Conservation (phyloP, 495 filamentous ascomycete species). For the Amorphotheca resinae region DNA sequence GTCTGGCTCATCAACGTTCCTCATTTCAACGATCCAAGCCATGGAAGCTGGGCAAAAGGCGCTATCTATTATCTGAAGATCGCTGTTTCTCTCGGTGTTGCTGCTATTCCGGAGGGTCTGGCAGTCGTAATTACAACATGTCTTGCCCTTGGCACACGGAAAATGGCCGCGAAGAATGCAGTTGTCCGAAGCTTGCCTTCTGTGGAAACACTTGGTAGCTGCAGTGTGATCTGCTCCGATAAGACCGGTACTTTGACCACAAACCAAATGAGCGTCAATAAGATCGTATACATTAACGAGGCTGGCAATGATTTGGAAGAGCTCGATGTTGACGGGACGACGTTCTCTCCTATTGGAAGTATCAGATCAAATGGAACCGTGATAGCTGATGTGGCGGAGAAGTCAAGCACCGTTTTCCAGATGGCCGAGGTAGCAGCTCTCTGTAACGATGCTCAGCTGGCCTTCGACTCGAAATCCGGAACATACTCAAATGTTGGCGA, state of each 20-base stretch:
- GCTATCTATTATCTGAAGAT: constrained; percentile 99
- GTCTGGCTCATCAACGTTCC: constrained; percentile 98
- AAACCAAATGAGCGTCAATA: constrained; percentile 98
- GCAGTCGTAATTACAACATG: constrained; percentile 98
- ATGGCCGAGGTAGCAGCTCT: constrained; percentile 79
- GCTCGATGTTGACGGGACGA: constrained; percentile 84
- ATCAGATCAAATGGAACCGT: constrained; percentile 55
- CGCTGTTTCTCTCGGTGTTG: constrained; percentile 94
- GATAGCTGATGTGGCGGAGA: constrained; percentile 53
- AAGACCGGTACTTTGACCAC: constrained; percentile 98
- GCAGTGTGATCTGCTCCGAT: constrained; percentile 99
- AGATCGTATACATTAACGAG: constrained; percentile 69
- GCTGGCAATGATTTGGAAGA: constrained; percentile 70
- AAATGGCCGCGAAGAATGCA: constrained; percentile 97
- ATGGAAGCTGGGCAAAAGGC: constrained; percentile 92
- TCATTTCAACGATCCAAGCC: constrained; percentile 88
- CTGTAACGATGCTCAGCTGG: constrained; percentile 81
- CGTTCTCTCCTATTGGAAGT: constrained; percentile 73
- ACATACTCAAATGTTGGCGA: constrained; percentile 82
- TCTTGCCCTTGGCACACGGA: constrained; percentile 84
- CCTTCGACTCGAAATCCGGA: constrained; percentile 62
- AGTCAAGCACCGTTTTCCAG: constrained; percentile 67
- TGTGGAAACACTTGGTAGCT: constrained; percentile 96
- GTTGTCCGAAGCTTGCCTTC: constrained; percentile 93
- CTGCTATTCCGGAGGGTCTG: constrained; percentile 93